A percentile compares a stretch with the other conserved stretches of the same genome.
Evolutionary conservation across 208 protist genomes (phyloP).

Genomic region (Leishmania turanica): DNA sequence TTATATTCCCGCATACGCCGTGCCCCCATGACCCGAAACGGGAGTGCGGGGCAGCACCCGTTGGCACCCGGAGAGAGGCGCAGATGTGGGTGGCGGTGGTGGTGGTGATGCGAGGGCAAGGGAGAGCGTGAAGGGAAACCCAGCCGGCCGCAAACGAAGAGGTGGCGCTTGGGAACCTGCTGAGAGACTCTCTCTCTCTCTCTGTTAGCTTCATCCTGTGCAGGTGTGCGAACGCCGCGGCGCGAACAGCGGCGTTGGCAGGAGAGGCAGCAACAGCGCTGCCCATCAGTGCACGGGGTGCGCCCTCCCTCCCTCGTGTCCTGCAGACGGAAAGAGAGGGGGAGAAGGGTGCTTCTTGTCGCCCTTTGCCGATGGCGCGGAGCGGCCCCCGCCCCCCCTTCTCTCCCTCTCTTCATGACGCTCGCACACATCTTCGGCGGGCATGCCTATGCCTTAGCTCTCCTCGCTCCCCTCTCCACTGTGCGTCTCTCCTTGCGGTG

Average conservation of each 20-base stretch:
- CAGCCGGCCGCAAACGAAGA: not conserved
- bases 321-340: not conserved
- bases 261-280: not conserved
- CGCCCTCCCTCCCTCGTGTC: not conserved
- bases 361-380: not conserved
- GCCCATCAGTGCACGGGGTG: not conserved
- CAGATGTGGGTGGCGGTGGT: no score
- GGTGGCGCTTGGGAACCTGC: not conserved
- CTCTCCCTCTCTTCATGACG: not conserved
- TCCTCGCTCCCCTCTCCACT: conserved; percentile 1
- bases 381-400: no score
- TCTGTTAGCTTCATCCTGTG: not conserved
- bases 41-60: not conserved
- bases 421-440: not conserved
- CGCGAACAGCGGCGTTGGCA: not conserved
- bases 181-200: not conserved
- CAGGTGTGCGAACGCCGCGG: not conserved
- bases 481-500: not conserved
- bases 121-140: not conserved
- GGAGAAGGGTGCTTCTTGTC: not conserved
- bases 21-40: no score
- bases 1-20: not conserved
- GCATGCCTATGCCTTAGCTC: not conserved
- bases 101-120: not conserved
- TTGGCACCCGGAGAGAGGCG: not conserved